A percentile compares a stretch with the other conserved stretches of the same genome.
phyloP scores from a whole-genome alignment of 768 basidiomycete genomes.

The Cubamyces lactineus region DNA sequence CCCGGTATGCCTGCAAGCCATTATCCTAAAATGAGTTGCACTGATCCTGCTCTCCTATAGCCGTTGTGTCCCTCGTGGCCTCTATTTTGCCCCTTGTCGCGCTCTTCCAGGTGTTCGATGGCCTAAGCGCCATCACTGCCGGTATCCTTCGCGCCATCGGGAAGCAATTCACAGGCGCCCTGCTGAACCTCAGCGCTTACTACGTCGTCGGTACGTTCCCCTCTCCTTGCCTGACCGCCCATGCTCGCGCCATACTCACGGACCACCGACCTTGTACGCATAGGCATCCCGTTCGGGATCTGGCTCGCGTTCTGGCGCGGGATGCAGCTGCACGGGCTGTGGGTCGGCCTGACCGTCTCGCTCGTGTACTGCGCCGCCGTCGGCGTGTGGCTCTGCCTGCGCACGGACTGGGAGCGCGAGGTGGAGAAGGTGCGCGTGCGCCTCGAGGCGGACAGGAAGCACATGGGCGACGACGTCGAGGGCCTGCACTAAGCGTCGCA shows the following conservation, averaged over 20 bases:
- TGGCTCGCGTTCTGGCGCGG: conserved; percentile 68
- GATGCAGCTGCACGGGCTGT: conserved; percentile 73
- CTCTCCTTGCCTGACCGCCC: not conserved
- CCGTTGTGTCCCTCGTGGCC: conserved; percentile 53
- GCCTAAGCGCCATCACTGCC: conserved; percentile 61
- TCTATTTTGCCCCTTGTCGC: conserved; percentile 63
- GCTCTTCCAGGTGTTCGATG: conserved; percentile 87
- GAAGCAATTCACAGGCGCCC: conserved; percentile 75
- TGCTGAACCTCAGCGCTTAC: conserved; percentile 82
- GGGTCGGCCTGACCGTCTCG: conserved; percentile 79
- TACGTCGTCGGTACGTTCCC: conserved; percentile 63
- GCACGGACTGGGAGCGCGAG: conserved; percentile 71
- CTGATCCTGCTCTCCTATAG: conserved; percentile 22
- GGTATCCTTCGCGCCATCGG: conserved; percentile 87
- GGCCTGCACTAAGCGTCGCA: not conserved
- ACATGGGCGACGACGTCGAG: conserved; percentile 15
- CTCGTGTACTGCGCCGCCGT: conserved; percentile 59
- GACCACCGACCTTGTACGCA: not conserved
- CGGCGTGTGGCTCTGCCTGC: conserved; percentile 56
- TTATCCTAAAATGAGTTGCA: too few relatives aligned
- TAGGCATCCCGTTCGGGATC: conserved; percentile 80
- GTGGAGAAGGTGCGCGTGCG: conserved; percentile 62
- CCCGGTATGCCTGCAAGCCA: conserved; percentile 31
- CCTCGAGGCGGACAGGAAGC: conserved; percentile 51
- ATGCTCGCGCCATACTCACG: not conserved